Conservation (phyloP, 2,329 filamentous ascomycete species). For the Penicillium sp. region DNA sequence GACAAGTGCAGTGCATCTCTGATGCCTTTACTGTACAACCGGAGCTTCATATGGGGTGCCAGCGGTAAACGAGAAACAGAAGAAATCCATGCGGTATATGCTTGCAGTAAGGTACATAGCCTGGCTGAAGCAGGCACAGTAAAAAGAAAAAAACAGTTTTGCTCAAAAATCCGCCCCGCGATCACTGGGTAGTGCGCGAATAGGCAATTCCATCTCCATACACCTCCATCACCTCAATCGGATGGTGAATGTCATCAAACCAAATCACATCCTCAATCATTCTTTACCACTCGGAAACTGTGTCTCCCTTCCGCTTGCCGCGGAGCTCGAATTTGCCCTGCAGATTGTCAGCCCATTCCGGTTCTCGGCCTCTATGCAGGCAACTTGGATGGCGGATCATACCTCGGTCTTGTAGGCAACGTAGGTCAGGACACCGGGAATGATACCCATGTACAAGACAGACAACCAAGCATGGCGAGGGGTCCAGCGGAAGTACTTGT, state of each 20-base stretch:
- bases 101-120: slow-evolving; percentile 33
- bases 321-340: slow-evolving; percentile 85
- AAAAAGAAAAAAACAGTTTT: slow-evolving; percentile 6
- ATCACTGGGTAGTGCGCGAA: neutral
- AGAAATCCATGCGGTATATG: slow-evolving; percentile 35
- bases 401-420: slow-evolving; percentile 83
- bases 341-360: slow-evolving; percentile 16
- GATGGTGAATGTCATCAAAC: neutral
- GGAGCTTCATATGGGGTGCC: neutral
- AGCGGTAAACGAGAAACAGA: slow-evolving; percentile 10
- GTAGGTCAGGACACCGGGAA: slow-evolving; percentile 71
- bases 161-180: neutral
- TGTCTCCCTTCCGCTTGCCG: slow-evolving; percentile 85
- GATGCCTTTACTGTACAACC: neutral
- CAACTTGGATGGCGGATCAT: slow-evolving; percentile 47
- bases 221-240: neutral
- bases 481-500: slow-evolving; percentile 96
- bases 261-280: slow-evolving; percentile 1
- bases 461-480: slow-evolving; percentile 76
- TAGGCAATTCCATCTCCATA: neutral
- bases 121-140: slow-evolving; percentile 12
- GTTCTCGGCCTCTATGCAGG: neutral
- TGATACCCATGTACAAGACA: slow-evolving; percentile 71
- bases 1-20: neutral
- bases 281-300: slow-evolving; percentile 72